These are phyloP conservation scores for Melaleuca quinquenervia DNA, from an alignment of 345 rosid genomes.

Conservation along the genomic window DNA sequence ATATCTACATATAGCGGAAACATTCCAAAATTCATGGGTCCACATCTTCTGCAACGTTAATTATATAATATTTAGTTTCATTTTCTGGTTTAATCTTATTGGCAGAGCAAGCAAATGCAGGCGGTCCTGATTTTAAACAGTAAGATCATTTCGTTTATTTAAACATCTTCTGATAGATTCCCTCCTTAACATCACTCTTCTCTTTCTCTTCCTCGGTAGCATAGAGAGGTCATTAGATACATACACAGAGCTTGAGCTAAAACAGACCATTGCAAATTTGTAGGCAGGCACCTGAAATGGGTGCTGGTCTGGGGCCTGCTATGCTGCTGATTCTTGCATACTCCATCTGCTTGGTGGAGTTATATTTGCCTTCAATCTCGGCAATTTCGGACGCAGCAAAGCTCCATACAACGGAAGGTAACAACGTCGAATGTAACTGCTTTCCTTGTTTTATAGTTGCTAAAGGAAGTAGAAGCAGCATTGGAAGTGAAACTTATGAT, in stretches of 20 bases:
- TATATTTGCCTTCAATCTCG: neutral
- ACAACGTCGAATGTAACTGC: neutral
- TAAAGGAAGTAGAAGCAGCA: neutral
- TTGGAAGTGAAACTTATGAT: neutral
- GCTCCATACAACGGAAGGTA: conserved; percentile 1
- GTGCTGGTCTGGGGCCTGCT: neutral
- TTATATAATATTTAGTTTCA: neutral
- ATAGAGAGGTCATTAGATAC: neutral
- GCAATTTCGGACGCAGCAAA: neutral
- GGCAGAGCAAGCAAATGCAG: neutral
- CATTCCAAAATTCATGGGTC: neutral
- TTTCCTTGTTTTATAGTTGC: neutral
- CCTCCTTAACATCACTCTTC: neutral
- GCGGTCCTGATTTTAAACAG: neutral
- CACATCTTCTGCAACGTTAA: neutral
- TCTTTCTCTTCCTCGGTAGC: neutral
- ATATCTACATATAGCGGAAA: neutral
- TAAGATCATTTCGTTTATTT: neutral
- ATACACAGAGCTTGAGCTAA: neutral
- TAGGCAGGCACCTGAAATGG: neutral
- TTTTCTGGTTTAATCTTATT: neutral
- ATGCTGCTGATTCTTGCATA: neutral
- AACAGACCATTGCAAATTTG: neutral
- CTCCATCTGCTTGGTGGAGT: neutral
- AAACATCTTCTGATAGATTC: neutral